Evolutionary conservation across 345 rosid species (phyloP), one percentile per base, ranked within the genome.

Genomic region (Boechera stricta): DNA sequence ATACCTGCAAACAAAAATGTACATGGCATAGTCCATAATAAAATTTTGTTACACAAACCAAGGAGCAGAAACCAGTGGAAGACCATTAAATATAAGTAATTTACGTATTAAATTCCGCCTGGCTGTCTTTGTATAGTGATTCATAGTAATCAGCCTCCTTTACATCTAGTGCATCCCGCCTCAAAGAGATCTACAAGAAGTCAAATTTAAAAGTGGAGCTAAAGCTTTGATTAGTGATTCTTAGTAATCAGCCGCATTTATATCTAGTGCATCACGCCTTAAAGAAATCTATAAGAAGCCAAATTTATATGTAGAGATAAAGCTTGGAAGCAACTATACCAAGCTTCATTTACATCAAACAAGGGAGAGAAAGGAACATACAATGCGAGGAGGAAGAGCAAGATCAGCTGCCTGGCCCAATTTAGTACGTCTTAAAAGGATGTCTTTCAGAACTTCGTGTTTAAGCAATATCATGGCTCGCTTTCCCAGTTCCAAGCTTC

Each of bases 401-500:
- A 95, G 99, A 85, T 95, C 99, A 68, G 99, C 89, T 76, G 99
- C 98, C 77, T 97, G 85, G 78, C 97, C 98, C 54, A 78, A 86
- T 79, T 95, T 95, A 16, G 99, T 95, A 74, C 99, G 97, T 69
- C 99, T 87, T 69, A 95, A 72, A 74, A 92, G 77, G 10, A 91
- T 83, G 66, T 82, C 85, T 63, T 81, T 91, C 77, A 95, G 66
- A 60, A 95, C 85, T 78, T 90, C 92, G 79, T 92, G 87, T 76
- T 87, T 95, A 35, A 95, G 91, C 85, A 90, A 86, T 79, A 88
- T 78, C 98, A 92, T 90, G 59, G 98, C 99, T 70, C 97, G 81
- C 77, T 55, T 82, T 72, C 97, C 97, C 38, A 0, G 1, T 39
- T 64, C 75, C 26, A 8, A 3, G 82, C 84, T 79, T 69, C 92